These are phyloP conservation scores for Exophiala viscosa DNA, from an alignment of 2,329 filamentous ascomycete genomes.

Conservation along the genomic window DNA sequence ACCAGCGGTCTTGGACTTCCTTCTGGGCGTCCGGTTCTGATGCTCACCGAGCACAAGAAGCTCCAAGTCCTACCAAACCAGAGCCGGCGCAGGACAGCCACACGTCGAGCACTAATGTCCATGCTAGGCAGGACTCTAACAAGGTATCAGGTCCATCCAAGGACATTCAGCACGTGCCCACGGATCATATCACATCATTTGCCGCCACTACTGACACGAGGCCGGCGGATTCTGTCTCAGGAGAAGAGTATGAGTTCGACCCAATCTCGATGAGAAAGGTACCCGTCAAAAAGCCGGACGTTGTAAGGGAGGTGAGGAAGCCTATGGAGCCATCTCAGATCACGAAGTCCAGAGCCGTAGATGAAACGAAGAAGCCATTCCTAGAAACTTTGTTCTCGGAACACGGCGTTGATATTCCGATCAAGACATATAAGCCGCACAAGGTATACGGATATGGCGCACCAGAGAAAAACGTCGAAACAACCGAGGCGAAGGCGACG, in stretches of 20 bases:
- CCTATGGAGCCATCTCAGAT: not conserved
- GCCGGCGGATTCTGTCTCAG: not conserved
- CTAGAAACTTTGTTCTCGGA: constrained; percentile 23
- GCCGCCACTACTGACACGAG: not conserved
- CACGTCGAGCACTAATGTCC: too few species aligned
- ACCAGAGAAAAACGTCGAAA: constrained; percentile 5
- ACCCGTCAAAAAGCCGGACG: constrained; percentile 24
- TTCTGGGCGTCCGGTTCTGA: constrained; percentile 29
- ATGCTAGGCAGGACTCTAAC: too few species aligned
- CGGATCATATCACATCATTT: not conserved
- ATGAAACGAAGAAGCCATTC: constrained; percentile 11
- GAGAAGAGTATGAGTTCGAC: constrained; percentile 36
- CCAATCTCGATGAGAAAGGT: constrained; percentile 43
- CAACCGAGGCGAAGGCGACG: not conserved
- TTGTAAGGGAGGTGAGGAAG: too few species aligned
- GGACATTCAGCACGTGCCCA: not conserved
- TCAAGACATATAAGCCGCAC: constrained; percentile 25
- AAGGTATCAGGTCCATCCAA: not conserved
- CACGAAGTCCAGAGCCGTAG: not conserved
- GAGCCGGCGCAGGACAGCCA: not conserved
- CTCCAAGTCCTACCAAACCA: constrained; percentile 2
- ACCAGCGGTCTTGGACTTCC: constrained; percentile 30
- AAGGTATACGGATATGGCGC: constrained; percentile 24
- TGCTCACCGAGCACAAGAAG: constrained; percentile 13
- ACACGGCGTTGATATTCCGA: constrained; percentile 27